Evolutionary conservation across 441 rosid genomes (phyloP).

Genomic region (Manihot esculenta): DNA sequence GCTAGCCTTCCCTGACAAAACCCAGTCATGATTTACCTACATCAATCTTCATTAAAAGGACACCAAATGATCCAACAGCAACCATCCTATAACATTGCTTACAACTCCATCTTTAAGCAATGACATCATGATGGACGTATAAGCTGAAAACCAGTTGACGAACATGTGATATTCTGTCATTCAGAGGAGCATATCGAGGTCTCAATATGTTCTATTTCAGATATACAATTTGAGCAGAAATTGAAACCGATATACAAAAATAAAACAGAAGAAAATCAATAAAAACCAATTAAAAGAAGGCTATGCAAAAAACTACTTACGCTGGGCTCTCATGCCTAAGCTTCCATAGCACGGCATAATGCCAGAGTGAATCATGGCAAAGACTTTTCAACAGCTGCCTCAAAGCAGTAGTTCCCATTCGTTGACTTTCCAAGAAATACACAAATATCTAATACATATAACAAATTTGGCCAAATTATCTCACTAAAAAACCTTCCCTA

Average conservation of each 20-base stretch:
- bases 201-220: neutral
- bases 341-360: constrained; percentile 64
- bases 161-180: neutral
- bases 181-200: neutral
- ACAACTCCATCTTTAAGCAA: neutral
- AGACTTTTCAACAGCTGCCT: constrained; percentile 50
- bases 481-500: constrained; percentile 31
- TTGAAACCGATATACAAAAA: neutral
- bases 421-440: constrained; percentile 25
- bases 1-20: neutral
- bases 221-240: neutral
- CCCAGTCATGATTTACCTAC: too few species aligned
- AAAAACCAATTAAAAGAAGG: neutral
- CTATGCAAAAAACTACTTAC: constrained; percentile 39
- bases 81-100: neutral
- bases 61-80: neutral
- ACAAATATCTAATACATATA: constrained; percentile 22
- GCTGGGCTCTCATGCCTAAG: constrained; percentile 37
- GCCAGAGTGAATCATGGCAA: constrained; percentile 50
- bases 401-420: constrained; percentile 48
- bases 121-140: neutral
- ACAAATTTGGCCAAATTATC: constrained; percentile 20
- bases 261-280: constrained; percentile 3
- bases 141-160: neutral
- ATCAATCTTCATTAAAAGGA: neutral